A percentile compares a stretch with the other conserved stretches of the same genome.
Evolutionary conservation across 257 asterid genomes (phyloP).

Genomic region (Solanum chmielewskii): DNA sequence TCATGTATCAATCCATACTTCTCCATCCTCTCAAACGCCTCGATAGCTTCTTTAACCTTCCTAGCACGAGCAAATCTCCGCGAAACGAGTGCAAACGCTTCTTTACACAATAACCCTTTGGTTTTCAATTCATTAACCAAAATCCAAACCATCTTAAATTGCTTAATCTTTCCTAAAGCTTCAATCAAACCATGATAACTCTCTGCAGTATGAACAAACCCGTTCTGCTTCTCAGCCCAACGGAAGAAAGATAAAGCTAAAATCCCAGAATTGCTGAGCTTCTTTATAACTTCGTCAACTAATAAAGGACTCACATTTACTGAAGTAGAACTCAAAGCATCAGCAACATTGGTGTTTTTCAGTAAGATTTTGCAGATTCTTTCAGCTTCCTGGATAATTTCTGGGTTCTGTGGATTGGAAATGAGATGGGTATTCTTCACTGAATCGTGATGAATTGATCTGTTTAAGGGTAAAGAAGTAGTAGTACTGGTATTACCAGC

Average conservation of each 20-base stretch:
- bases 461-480: not conserved
- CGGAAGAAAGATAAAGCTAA: slow-evolving; percentile 63
- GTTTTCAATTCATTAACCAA: slow-evolving; percentile 57
- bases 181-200: slow-evolving; percentile 67
- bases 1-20: slow-evolving; percentile 47
- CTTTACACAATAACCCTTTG: slow-evolving; percentile 34
- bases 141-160: slow-evolving; percentile 69
- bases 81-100: slow-evolving; percentile 57
- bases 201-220: slow-evolving; percentile 23
- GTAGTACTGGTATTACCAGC: not conserved
- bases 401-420: slow-evolving; percentile 4
- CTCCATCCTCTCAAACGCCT: slow-evolving; percentile 70
- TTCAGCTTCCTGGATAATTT: slow-evolving; percentile 27
- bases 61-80: slow-evolving; percentile 74
- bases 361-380: slow-evolving; percentile 34
- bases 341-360: slow-evolving; percentile 15
- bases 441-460: slow-evolving; percentile 1
- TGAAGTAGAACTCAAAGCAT: slow-evolving; percentile 21
- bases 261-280: slow-evolving; percentile 57
- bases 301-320: slow-evolving; percentile 28
- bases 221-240: slow-evolving; percentile 57
- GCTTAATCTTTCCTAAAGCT: slow-evolving; percentile 67
- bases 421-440: not conserved
- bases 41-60: slow-evolving; percentile 58
- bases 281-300: slow-evolving; percentile 52